Conservation (phyloP, 192 early-diverging fungal species). For the Borealophlyctis nickersoniae region DNA sequence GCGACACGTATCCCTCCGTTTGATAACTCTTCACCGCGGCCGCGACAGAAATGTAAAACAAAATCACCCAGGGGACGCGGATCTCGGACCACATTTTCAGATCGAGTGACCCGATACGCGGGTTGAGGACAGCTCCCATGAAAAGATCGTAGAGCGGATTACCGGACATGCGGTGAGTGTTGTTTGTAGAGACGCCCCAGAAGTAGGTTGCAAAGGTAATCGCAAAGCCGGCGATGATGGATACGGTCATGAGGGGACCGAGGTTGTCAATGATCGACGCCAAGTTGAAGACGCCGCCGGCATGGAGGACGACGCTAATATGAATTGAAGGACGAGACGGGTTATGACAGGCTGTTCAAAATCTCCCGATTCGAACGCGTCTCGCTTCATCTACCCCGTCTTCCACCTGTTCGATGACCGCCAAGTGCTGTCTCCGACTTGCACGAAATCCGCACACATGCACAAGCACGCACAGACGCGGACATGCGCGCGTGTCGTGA, state of each 20-base stretch:
- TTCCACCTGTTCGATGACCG: too few relatives aligned
- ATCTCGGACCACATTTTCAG: constrained; percentile 88
- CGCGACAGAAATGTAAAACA: constrained; percentile 64
- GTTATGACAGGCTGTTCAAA: too few relatives aligned
- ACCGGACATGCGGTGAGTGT: constrained; percentile 55
- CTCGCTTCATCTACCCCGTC: too few relatives aligned
- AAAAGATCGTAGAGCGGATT: constrained; percentile 77
- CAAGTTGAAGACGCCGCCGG: constrained; percentile 42
- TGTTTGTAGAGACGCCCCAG: constrained; percentile 27
- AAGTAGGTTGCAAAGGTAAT: constrained; percentile 40
- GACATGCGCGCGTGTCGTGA: too few relatives aligned
- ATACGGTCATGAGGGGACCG: constrained; percentile 53
- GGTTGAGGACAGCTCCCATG: constrained; percentile 91
- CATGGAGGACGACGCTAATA: constrained; percentile 43
- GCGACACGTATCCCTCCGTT: constrained; percentile 59
- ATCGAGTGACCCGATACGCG: constrained; percentile 66
- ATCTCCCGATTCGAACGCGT: too few relatives aligned
- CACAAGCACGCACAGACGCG: neutral
- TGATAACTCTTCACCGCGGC: constrained; percentile 72
- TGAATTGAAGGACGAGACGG: too few relatives aligned
- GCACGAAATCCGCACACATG: neutral
- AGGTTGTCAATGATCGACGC: constrained; percentile 54
- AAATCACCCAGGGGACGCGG: constrained; percentile 79
- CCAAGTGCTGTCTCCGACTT: neutral
- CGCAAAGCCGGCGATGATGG: constrained; percentile 48